A percentile compares a stretch with the other conserved stretches of the same genome.
Conservation (phyloP, 169 alveolate genomes). For the Haemoproteus tartakovskyi region DNA sequence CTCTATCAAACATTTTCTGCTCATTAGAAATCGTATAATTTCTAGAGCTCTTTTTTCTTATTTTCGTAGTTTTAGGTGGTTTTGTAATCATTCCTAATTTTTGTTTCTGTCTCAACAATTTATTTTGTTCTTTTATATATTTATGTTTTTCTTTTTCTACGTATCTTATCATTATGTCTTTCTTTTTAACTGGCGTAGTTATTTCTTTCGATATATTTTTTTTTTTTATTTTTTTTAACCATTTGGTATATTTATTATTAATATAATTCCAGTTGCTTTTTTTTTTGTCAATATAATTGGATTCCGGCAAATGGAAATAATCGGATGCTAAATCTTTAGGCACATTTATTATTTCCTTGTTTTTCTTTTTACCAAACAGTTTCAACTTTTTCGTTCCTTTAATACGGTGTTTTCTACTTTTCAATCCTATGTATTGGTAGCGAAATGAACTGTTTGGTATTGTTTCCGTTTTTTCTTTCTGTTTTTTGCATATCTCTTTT, state of each 20-base stretch:
- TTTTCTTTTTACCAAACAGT: constrained; percentile 40
- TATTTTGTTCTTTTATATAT: constrained; percentile 54
- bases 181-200: constrained; percentile 31
- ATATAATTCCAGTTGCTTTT: constrained; percentile 58
- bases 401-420: constrained; percentile 39
- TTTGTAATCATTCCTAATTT: constrained; percentile 58
- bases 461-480: neutral
- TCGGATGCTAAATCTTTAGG: constrained; percentile 58
- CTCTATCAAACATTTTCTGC: constrained; percentile 65
- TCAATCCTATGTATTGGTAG: constrained; percentile 62
- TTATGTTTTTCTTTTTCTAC: constrained; percentile 45
- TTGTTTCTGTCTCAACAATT: constrained; percentile 20
- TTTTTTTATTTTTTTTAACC: constrained; percentile 38
- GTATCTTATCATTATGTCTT: constrained; percentile 46
- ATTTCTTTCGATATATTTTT: constrained; percentile 31
- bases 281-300: constrained; percentile 33
- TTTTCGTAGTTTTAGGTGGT: constrained; percentile 62
- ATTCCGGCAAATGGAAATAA: constrained; percentile 25
- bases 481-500: neutral
- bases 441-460: no score
- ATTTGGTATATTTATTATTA: constrained; percentile 38
- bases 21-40: constrained; percentile 62
- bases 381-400: constrained; percentile 61
- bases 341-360: constrained; percentile 16
- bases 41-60: constrained; percentile 2